Evolutionary conservation across 1,284 basidiomycete species (phyloP), one percentile per base, ranked within the genome.

Genomic region (Gomphus bonarii): DNA sequence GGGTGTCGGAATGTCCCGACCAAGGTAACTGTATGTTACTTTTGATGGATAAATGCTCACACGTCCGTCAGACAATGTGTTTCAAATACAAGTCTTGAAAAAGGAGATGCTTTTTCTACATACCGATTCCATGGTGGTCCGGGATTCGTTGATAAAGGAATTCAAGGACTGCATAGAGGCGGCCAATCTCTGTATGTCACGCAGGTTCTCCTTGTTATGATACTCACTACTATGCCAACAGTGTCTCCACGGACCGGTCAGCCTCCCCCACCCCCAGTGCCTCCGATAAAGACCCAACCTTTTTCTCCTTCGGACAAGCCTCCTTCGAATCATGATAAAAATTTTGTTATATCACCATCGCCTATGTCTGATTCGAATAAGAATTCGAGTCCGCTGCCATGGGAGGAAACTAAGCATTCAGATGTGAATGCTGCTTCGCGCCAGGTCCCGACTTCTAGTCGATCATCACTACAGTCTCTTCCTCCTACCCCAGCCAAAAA

Each of bases 121-220:
- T 61, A 73, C 80, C 16, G 78, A 84, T 57, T 87, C 87, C 3
- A 72, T 72, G 35, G 73, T 81, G 40, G 73, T 77, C 25, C 81
- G 91, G 61, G 81, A 91, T 63, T 73, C 75, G 58, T 76, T 94
- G 65, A 69, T 91, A 44, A 68, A 74, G n/a, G 88, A 91, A 64
- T 82, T 98, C 68, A 76, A 75, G 47, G 91, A 92, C 35, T 95
- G 91, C 65, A 88, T 91, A 60, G 84, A 88, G 28, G 91, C 92
- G 68, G 89, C 91, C 33, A 72, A 76, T 36, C 78, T 77, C 46
- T 69, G 91, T 93, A 66, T 71, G 84, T 74, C 55, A n/a, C 47
- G 46, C 2, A 7, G 30, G 25, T 47, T 20, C 3, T 18, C 16
- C 11, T 31, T 22, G 22, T 55, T 22, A 53, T 53, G 42, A 59